Evolutionary conservation across 2,329 filamentous ascomycete genomes (phyloP).

Genomic region (Sclerotinia nivalis): DNA sequence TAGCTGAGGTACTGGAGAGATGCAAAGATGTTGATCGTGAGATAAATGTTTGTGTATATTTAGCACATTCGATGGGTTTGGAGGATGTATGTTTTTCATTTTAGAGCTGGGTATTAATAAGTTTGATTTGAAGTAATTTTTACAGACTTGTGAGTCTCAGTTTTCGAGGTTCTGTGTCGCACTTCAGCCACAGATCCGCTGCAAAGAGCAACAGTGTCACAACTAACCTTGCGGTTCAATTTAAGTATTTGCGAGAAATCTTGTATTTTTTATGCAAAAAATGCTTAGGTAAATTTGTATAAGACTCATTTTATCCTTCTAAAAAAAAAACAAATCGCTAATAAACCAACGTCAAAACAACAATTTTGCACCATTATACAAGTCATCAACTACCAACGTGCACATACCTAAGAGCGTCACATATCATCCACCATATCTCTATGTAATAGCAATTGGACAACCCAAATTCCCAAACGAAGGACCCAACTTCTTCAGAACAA

Average conservation of each 20-base stretch:
- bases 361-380: fast-evolving
- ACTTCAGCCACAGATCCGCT: not conserved
- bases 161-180: not conserved
- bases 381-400: not conserved
- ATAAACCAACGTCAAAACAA: not conserved
- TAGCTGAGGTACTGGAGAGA: not conserved
- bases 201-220: too few relatives aligned
- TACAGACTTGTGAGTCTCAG: not conserved
- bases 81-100: too few relatives aligned
- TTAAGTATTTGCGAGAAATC: too few relatives aligned
- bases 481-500: not conserved
- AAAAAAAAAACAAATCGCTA: not conserved
- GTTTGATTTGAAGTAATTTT: too few relatives aligned
- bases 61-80: too few relatives aligned
- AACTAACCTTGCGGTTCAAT: not conserved
- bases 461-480: not conserved
- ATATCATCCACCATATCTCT: not conserved
- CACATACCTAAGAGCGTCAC: not conserved
- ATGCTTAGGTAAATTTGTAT: not conserved
- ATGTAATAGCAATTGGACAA: not conserved
- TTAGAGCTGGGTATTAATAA: too few relatives aligned
- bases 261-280: not conserved
- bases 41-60: too few relatives aligned
- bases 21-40: not conserved
- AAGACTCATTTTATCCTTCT: not conserved